Base-by-base conservation (phyloP, 192 early-diverging fungal species). In the Linnemannia hyalina region DNA sequence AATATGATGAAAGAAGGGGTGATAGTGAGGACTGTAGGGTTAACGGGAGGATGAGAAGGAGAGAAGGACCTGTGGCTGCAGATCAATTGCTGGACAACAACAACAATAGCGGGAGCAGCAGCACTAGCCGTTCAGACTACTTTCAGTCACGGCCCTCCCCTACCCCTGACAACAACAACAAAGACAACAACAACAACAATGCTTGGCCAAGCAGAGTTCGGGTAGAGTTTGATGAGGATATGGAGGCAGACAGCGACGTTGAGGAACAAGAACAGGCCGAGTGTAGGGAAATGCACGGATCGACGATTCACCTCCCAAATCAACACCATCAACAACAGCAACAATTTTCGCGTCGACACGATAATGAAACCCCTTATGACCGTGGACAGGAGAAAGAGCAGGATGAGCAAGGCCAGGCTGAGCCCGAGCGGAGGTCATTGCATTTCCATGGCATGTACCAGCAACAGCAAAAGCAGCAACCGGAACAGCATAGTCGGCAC, bases 141-240 rank as follows among this genome's bases (percentile, higher is more conserved):
- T 23, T 60, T 32, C 60, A 15, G 11, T 65, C 29, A 32, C 60
- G 13, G 26, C 13, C 29, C 44, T 13, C 38, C 1, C 44, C 44
- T 13, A 46, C 44, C 44, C 13, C 5, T 6, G 22, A 5, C 49
- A 46, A 3, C 0, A 23, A 23, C 40, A 23, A 18, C 10, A 10
- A 29, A 23, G 10, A 18, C 10, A 10, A 29, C 26, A 11, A 40
- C 22, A 26, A 13, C 71, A 73, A 73, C 26, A 73, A 32, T 73
- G 41, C 29, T 46, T 26, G 72, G 42, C 41, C 26, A 32, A 42
- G 4, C 44, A 46, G 9, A 16, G 26, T 47, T 26, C 26, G 42
- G 35, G 72, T 47, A 20, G 72, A 73, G 26, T 47, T 29, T 73
- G 44, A 73, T 35, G 46, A 73, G 72, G 72, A 35, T 32, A 47